Evolutionary conservation across 2,329 filamentous ascomycete genomes (phyloP), one percentile per base, ranked within the genome.

Genomic region (Paracoccidioides brasiliensis): DNA sequence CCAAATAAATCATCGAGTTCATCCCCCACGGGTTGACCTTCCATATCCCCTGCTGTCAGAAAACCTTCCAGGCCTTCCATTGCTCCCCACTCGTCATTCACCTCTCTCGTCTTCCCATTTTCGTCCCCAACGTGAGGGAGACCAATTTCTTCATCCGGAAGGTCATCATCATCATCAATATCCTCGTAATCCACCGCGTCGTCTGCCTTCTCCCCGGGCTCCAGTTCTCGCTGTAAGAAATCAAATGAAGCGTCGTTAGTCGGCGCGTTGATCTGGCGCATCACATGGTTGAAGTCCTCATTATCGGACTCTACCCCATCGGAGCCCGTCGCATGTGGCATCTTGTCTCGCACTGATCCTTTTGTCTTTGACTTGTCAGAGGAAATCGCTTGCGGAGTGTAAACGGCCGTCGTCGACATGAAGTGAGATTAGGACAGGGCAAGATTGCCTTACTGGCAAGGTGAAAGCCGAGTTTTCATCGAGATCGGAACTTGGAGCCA

Each of bases 141-240:
- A 56, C 73, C 71, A 12, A 41, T 28, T 61, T 77, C 76, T 42
- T 93, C 88, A 5, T 93, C 88, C 9, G 89, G 86, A 6, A 95
- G 78, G 60, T 96, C 90, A 67, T 97, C 90, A 67, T 97, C 90
- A 67, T 97, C 91, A 61, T 86, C 86, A 59, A 97, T 90, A 66
- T 95, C 88, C 67, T 88, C 89, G 64, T 79, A 98, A 67, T 98
- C 93, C 59, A 93, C 74, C 43, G 93, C 93, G 72, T 97, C 88
- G 58, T 90, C 90, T 55, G 90, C 91, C 71, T 98, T 98, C 69
- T 89, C 86, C 22, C 78, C 79, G 8, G 69, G 67, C 32, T 74
- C 70, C 32, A 74, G 56, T 9, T 72, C 71, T 57, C 71, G 63
- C 42, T 62, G 61, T 60, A 73, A 58, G 55, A 74, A 73, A 55